Conservation (phyloP, 2,329 filamentous ascomycete species). For the Fusarium sp. region DNA sequence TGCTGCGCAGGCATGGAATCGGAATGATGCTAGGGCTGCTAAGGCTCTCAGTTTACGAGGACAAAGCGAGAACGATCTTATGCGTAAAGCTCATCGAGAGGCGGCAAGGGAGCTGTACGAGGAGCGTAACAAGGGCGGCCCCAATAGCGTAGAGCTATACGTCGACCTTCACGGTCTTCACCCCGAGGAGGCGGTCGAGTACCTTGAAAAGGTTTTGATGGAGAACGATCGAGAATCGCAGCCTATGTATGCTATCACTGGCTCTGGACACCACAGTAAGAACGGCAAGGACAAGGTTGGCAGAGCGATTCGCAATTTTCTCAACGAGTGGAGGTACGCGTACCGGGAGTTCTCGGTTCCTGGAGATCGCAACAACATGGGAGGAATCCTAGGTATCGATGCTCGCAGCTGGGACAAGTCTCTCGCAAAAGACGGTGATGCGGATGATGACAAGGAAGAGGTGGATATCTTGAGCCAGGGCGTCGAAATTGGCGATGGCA, state of each 20-base stretch:
- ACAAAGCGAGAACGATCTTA: slow-evolving; percentile 95
- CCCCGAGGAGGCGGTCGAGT: slow-evolving; percentile 95
- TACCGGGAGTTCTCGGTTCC: slow-evolving; percentile 97
- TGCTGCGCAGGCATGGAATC: slow-evolving; percentile 97
- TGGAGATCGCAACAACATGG: slow-evolving; percentile 86
- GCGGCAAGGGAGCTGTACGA: slow-evolving; percentile 93
- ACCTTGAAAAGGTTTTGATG: slow-evolving; percentile 87
- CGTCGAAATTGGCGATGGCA: slow-evolving; percentile 76
- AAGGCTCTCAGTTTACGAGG: slow-evolving; percentile 94
- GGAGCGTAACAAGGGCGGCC: slow-evolving; percentile 83
- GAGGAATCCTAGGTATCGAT: slow-evolving; percentile 80
- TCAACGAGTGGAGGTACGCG: slow-evolving; percentile 95
- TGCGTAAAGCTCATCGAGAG: slow-evolving; percentile 96
- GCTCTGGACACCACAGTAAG: slow-evolving; percentile 97
- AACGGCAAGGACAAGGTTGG: slow-evolving; percentile 99
- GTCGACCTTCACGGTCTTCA: slow-evolving; percentile 99
- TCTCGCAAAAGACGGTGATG: slow-evolving; percentile 62
- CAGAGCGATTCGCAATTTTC: slow-evolving; percentile 88
- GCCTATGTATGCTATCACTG: slow-evolving; percentile 94
- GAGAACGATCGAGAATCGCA: slow-evolving; percentile 81
- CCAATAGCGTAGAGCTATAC: slow-evolving; percentile 79
- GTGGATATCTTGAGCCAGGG: slow-evolving; percentile 73
- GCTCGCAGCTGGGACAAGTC: slow-evolving; percentile 76
- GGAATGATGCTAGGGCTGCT: slow-evolving; percentile 94
- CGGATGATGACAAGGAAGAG: slow-evolving; percentile 59